A percentile compares a stretch with the other conserved stretches of the same genome.
Conservation (phyloP, 2,329 filamentous ascomycete species). For the Colletotrichum salicis region DNA sequence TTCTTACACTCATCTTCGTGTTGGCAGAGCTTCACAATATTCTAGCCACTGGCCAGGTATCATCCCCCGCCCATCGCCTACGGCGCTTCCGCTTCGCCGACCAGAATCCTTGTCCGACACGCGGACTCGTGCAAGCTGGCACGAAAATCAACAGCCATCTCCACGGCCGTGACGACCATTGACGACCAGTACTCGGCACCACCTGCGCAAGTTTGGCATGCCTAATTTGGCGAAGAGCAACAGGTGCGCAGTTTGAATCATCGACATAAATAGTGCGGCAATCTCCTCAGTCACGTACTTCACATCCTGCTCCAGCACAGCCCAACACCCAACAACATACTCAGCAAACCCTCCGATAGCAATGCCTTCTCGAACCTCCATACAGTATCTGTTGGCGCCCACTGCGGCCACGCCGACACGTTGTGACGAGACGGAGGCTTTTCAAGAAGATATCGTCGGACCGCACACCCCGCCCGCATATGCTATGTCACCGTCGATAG, state of each 20-base stretch:
- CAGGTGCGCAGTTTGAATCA: neutral
- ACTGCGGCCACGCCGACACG: neutral
- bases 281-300: slow-evolving; percentile 3
- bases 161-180: neutral
- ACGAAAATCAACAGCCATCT: neutral
- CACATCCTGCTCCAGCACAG: neutral
- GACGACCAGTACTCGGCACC: neutral
- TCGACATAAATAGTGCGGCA: neutral
- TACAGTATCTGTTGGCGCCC: neutral
- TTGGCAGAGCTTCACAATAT: neutral
- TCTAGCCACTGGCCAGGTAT: neutral
- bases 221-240: neutral
- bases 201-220: neutral
- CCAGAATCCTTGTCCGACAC: neutral
- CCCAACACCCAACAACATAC: neutral
- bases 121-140: neutral
- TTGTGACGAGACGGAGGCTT: neutral
- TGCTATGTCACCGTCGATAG: neutral
- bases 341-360: neutral
- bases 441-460: neutral
- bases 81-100: neutral
- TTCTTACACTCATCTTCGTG: neutral
- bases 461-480: neutral
- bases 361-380: slow-evolving; percentile 9
- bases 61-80: neutral